Conservation (phyloP, 441 rosid species). For the Arabidopsis lyrata region DNA sequence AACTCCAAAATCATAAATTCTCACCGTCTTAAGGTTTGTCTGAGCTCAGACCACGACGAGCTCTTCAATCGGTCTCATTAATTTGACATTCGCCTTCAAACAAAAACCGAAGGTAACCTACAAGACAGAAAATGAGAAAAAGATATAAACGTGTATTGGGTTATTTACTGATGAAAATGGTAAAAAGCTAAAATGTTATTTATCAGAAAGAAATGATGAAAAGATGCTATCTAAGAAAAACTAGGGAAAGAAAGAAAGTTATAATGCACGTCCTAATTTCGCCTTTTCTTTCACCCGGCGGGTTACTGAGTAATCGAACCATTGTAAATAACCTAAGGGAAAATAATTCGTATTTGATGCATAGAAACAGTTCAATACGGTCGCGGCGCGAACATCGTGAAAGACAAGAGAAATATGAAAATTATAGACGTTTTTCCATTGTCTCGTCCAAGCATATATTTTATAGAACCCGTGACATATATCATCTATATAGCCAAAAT, state of each 20-base stretch:
- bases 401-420: background rate
- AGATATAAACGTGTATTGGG: background rate
- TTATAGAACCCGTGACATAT: conserved; percentile 31
- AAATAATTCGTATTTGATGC: conserved; percentile 2
- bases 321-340: background rate
- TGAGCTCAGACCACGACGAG: background rate
- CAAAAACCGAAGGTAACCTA: background rate
- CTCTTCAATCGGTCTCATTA: background rate
- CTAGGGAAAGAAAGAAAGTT: background rate
- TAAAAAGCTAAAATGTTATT: no score
- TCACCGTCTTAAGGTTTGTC: background rate
- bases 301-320: background rate
- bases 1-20: background rate
- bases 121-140: background rate
- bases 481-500: conserved; percentile 33
- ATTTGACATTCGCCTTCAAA: background rate
- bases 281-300: background rate
- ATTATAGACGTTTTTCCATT: conserved; percentile 11
- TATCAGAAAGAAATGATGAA: no score
- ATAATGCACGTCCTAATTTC: background rate
- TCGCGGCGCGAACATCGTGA: background rate
- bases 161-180: background rate
- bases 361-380: background rate
- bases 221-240: no score
- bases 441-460: conserved; percentile 16